Conservation (phyloP, 345 rosid species). For the Populus nigra region DNA sequence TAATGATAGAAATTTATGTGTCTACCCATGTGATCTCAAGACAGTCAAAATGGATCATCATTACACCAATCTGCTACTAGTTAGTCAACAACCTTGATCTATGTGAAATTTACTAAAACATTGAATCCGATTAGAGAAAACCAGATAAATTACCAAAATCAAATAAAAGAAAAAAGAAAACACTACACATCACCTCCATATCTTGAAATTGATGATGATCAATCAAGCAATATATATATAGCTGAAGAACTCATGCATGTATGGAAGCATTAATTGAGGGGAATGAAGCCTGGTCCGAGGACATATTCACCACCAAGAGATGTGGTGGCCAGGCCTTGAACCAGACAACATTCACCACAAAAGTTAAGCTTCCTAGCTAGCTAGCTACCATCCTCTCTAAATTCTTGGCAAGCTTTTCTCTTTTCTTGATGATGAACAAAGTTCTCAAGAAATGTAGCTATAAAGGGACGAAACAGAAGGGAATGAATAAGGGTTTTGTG, state of each 20-base stretch:
- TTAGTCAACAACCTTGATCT: conserved; percentile 16
- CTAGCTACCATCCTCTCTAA: background rate
- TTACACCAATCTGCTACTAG: conserved; percentile 53
- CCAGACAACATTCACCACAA: conserved; percentile 69
- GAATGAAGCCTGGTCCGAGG: conserved; percentile 98
- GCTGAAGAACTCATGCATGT: background rate
- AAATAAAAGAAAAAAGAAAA: background rate
- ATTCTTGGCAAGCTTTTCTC: background rate
- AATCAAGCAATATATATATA: too few species aligned
- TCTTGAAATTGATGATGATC: background rate
- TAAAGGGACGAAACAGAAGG: background rate
- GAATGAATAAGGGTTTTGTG: conserved; percentile 6
- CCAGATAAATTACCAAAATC: background rate
- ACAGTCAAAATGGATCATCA: conserved; percentile 58
- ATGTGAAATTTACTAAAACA: conserved; percentile 18
- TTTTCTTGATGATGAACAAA: background rate
- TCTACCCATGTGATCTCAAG: background rate
- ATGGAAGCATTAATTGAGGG: conserved; percentile 67
- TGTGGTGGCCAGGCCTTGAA: conserved; percentile 34
- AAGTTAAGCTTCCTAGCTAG: conserved; percentile 34
- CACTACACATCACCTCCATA: background rate
- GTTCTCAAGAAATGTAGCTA: background rate
- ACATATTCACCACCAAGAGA: background rate
- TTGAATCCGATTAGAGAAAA: background rate
- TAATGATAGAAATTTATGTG: background rate